Evolutionary conservation across 768 basidiomycete species (phyloP), one percentile per base, ranked within the genome.

Genomic region (Rhizopogon vinicolor): DNA sequence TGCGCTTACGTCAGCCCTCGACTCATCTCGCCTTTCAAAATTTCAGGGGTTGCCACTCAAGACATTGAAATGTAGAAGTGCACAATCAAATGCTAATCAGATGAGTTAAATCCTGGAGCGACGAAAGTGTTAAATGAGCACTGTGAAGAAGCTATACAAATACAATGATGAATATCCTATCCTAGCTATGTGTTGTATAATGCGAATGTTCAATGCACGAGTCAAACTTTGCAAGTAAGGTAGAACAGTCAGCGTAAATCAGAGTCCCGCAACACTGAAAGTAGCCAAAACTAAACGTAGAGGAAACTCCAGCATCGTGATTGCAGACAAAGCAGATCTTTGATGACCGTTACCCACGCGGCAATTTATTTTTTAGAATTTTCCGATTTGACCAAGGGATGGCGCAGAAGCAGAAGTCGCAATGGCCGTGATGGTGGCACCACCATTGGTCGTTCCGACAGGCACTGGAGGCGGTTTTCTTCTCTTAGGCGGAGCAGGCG

Each of bases 381-480:
- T 33, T 62, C 62, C 48, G 58, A 28, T 22, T 37, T 64, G 61
- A 41, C 28, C 45, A 53, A 51, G 51, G 22, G 60, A 42, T 43
- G 70, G 44, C 22, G 56, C 63, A 9, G 63, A 56, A 1, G 74
- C 63, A n/a, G 75, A 74, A 29, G 66, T 69, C 19, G 76, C 74
- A 41, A 88, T 86, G 1, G 84, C 74, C 7, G 83, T 83, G 35
- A 88, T 83, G 37, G 80, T 81, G 19, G 76, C 78, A 8, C 82
- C 84, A 13, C 78, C 63, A 53, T 78, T 75, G 0, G 77, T 78
- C 48, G 66, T 74, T 31, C 73, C 75, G 1, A 78, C 70, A 9
- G 89, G 87, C 44, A 86, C 75, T 14, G 88, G 85, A 35, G 89
- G 89, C 1, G 89, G 83, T 61, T 87, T 87, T 63, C 89, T 72